Evolutionary conservation across 2,329 filamentous ascomycete species (phyloP).

Genomic region (Trichoderma aggressivum): DNA sequence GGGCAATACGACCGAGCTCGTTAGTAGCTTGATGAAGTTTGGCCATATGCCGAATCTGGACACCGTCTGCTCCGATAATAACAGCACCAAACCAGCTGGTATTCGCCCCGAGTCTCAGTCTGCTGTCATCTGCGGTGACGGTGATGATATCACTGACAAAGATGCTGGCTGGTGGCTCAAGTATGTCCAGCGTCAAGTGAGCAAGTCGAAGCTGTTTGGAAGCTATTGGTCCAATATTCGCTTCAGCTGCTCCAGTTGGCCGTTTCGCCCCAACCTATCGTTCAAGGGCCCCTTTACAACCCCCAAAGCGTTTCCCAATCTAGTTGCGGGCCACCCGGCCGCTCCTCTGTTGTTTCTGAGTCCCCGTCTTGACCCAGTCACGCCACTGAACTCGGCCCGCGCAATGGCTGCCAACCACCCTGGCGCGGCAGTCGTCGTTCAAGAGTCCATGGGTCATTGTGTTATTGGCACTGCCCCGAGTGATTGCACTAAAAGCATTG

Average conservation of each 20-base stretch:
- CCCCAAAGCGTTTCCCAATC: neutral
- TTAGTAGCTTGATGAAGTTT: neutral
- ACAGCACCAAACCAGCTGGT: neutral
- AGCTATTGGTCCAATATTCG: neutral
- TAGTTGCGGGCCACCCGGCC: neutral
- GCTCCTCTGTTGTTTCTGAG: neutral
- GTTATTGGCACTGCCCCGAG: neutral
- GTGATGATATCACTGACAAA: neutral
- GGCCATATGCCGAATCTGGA: neutral
- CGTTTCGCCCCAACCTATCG: neutral
- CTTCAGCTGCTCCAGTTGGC: neutral
- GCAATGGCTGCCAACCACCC: neutral
- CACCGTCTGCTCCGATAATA: neutral
- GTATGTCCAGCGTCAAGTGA: neutral
- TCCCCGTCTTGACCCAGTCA: neutral
- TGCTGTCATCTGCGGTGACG: neutral
- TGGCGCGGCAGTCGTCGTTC: neutral
- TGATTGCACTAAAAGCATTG: neutral
- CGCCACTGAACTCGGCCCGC: neutral
- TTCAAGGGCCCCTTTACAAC: constrained; percentile 5
- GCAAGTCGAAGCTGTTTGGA: neutral
- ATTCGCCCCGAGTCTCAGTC: neutral
- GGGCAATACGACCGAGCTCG: neutral
- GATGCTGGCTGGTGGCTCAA: neutral
- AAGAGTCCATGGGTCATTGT: constrained; percentile 3